A percentile compares a stretch with the other conserved stretches of the same genome.
Evolutionary conservation across 164 flowering plant genomes (phyloP).

Genomic region (Stephania cephalantha): DNA sequence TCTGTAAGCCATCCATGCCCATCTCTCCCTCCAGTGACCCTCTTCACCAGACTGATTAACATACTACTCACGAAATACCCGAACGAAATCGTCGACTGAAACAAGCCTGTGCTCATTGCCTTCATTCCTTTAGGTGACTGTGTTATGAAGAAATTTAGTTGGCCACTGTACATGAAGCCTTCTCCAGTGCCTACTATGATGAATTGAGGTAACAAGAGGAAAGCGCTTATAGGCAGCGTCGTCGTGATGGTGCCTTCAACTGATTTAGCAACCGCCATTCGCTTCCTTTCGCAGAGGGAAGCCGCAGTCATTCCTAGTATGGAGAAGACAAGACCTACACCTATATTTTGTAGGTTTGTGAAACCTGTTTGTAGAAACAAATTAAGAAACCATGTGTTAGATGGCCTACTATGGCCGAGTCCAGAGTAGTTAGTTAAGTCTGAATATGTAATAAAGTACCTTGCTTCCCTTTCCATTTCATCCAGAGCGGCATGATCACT

Average conservation of each 20-base stretch:
- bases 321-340: slow-evolving; percentile 60
- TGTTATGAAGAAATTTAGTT: slow-evolving; percentile 90
- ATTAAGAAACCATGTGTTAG: neutral
- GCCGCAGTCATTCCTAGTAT: slow-evolving; percentile 69
- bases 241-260: slow-evolving; percentile 8
- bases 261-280: slow-evolving; percentile 47
- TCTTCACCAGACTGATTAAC: slow-evolving; percentile 57
- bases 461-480: slow-evolving; percentile 65
- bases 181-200: slow-evolving; percentile 80
- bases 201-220: slow-evolving; percentile 73
- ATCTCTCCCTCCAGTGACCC: slow-evolving; percentile 26
- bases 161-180: slow-evolving; percentile 91
- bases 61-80: slow-evolving; percentile 80
- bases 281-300: slow-evolving; percentile 49
- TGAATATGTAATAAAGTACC: slow-evolving; percentile 29
- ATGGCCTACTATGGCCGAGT: neutral
- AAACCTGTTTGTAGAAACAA: slow-evolving; percentile 40
- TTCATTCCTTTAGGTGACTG: slow-evolving; percentile 89
- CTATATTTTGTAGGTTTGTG: slow-evolving; percentile 63
- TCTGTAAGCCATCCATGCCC: slow-evolving; percentile 62
- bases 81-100: slow-evolving; percentile 69
- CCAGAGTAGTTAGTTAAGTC: too few species aligned
- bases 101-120: slow-evolving; percentile 91
- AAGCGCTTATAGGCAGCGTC: slow-evolving; percentile 57
- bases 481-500: slow-evolving; percentile 66